A percentile compares a stretch with the other conserved stretches of the same genome.
Evolutionary conservation across 2,329 filamentous ascomycete species (phyloP).

Genomic region (Trichoderma cornu-damae): DNA sequence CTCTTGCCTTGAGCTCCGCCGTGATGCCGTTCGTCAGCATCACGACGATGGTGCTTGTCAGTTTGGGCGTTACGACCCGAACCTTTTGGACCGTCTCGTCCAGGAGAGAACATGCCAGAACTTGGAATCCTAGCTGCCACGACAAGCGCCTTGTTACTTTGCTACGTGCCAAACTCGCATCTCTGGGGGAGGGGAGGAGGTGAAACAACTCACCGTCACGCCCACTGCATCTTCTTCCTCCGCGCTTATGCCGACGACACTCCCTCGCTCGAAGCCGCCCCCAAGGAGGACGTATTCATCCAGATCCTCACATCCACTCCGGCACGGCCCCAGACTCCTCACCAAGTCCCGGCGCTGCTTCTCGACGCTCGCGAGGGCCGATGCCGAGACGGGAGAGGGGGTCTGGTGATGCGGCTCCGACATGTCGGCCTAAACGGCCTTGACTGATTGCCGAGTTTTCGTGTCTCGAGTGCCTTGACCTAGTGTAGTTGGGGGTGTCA

Average conservation of each 20-base stretch:
- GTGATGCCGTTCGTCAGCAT: conserved; percentile 39
- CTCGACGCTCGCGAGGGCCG: conserved; percentile 39
- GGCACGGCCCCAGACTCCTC: conserved; percentile 29
- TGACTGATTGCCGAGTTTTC: neutral
- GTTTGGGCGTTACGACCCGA: conserved; percentile 47
- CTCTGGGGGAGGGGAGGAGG: neutral
- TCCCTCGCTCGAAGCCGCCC: conserved; percentile 47
- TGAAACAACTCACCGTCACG: conserved; percentile 37
- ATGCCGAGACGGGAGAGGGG: conserved; percentile 40
- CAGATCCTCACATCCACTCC: conserved; percentile 44
- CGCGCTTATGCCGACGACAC: conserved; percentile 49
- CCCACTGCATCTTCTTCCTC: conserved; percentile 47
- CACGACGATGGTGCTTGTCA: conserved; percentile 38
- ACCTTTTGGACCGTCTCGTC: conserved; percentile 27
- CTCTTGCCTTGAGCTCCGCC: conserved; percentile 29
- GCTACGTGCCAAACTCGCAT: neutral
- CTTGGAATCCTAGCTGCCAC: conserved; percentile 45
- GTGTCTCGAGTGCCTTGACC: neutral
- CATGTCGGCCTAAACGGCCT: neutral
- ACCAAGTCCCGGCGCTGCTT: conserved; percentile 32
- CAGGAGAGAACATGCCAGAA: conserved; percentile 39
- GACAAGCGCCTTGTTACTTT: conserved; percentile 20
- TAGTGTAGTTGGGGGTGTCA: neutral
- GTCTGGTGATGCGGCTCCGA: neutral
- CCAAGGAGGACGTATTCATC: conserved; percentile 44